A percentile compares a stretch with the other conserved stretches of the same genome.
Evolutionary conservation across 2,329 filamentous ascomycete species (phyloP).

Genomic region (Fusarium sp.): DNA sequence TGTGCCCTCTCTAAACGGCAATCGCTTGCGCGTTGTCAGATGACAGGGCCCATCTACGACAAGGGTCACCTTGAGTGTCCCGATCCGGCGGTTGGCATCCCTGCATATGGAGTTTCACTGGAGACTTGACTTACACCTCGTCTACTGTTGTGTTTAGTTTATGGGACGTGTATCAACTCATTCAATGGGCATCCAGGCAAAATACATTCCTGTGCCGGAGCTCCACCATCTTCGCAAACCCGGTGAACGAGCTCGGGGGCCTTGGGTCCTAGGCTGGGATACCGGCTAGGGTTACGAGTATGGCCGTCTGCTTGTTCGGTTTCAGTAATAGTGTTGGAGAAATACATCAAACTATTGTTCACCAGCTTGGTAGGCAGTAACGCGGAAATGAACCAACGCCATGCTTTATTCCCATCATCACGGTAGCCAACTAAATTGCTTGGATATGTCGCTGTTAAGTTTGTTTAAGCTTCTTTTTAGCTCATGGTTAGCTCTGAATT

Average conservation of each 20-base stretch:
- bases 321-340: neutral
- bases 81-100: conserved; percentile 1
- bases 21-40: conserved; percentile 3
- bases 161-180: no score
- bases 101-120: neutral
- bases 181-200: no score
- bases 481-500: no score
- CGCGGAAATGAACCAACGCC: no score
- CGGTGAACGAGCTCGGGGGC: neutral
- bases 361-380: no score
- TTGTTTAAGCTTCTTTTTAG: no score
- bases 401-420: no score
- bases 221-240: neutral
- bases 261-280: neutral
- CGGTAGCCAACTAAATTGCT: no score
- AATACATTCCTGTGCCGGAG: neutral
- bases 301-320: neutral
- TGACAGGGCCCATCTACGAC: neutral
- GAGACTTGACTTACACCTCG: neutral
- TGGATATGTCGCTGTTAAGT: no score
- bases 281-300: neutral
- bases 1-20: neutral
- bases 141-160: neutral
- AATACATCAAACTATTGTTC: neutral
- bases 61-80: neutral